Base-by-base conservation (phyloP, 1,139 yeast species). In the Geotrichum reessii region DNA sequence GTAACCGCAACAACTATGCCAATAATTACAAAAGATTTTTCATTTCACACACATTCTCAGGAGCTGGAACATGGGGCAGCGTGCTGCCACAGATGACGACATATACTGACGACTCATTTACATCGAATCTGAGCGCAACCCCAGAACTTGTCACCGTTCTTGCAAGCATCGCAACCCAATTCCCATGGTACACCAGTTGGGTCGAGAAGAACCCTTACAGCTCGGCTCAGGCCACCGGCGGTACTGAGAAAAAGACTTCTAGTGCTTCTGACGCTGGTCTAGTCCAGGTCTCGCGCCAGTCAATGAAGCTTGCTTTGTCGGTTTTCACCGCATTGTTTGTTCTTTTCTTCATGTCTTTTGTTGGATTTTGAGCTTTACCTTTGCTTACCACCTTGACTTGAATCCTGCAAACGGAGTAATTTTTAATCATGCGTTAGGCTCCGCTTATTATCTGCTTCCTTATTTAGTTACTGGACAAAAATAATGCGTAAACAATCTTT, bases 101-200 rank as follows among this genome's bases (percentile, higher is more conserved):
- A 8, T 58, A 58, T 46, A 58, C 58, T 17, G 61, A 58, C 37
- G 57, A 53, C 52, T 40, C 54, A 12, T 59, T 52, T 28, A 54
- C 62, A 5, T 52, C 62, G n/a, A 25, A 19, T 12, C 21, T 56
- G 9, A 33, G 49, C 24, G 37, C 22, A 2, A 42, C 53, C 7
- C 59, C 59, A 1, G 52, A 42, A n/a, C 40, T 53, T 33, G 28
- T 51, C 25, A 51, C 59, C 11, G 58, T 42, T 11, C 33, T 59
- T 17, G 59, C 62, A 9, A 54, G 47, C 37, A 27, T 52, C 11
- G 62, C 62, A 9, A 25, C 55, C n/a, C 50, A 59, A 50, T 54
- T 59, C 52, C 62, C 62, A 9, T 59, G 62, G 62, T 54, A 53
- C 52, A 25, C 54, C 3, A 25, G 25, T n/a, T 59, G 59, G 58